Percentiles rank a stretch among this genome's conserved stretches.
phyloP scores from a whole-genome alignment of 257 asterid species.

The Apocynum venetum region DNA sequence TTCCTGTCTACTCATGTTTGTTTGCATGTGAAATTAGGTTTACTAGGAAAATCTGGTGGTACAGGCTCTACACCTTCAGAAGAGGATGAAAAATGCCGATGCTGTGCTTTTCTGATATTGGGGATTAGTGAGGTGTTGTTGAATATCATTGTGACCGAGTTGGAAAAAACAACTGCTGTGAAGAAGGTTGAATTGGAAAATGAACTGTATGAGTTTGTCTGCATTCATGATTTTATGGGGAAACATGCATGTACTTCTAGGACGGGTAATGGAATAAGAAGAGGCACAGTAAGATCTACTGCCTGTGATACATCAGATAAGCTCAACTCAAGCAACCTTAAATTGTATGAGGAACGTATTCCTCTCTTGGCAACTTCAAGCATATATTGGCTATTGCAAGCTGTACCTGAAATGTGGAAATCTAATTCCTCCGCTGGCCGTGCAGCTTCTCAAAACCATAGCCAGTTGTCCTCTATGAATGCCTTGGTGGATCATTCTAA shows the following conservation, averaged over 20 bases:
- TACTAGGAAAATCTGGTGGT: constrained; percentile 47
- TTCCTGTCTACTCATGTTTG: constrained; percentile 15
- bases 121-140: constrained; percentile 70
- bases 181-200: constrained; percentile 54
- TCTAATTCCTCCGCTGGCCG: constrained; percentile 28
- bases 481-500: constrained; percentile 33
- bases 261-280: constrained; percentile 40
- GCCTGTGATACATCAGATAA: constrained; percentile 43
- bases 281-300: constrained; percentile 33
- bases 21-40: constrained; percentile 51
- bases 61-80: constrained; percentile 37
- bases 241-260: constrained; percentile 31
- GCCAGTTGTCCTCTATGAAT: constrained; percentile 49
- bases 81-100: constrained; percentile 48
- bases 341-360: constrained; percentile 47
- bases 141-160: constrained; percentile 56
- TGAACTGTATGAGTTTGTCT: constrained; percentile 59
- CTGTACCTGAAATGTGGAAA: constrained; percentile 35
- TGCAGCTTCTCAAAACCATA: constrained; percentile 47
- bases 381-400: constrained; percentile 49
- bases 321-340: constrained; percentile 33
- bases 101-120: constrained; percentile 44
- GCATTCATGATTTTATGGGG: constrained; percentile 47
- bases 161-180: constrained; percentile 44
- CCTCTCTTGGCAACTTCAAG: constrained; percentile 70